A percentile compares a stretch with the other conserved stretches of the same genome.
phyloP scores from a whole-genome alignment of 441 rosid genomes.

The Populus tomentosa region DNA sequence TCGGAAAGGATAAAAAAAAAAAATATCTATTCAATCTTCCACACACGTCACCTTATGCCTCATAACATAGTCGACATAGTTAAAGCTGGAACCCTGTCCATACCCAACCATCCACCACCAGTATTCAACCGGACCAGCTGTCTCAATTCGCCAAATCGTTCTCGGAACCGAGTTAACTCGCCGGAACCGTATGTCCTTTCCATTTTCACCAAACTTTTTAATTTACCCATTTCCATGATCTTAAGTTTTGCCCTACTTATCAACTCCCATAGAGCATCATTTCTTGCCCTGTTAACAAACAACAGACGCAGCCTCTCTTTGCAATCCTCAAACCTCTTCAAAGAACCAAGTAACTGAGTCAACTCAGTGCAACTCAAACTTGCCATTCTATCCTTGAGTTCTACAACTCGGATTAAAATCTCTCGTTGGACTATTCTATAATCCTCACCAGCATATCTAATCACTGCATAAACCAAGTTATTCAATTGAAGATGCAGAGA shows the following conservation, averaged over 20 bases:
- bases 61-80: not conserved
- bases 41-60: no score
- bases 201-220: constrained; percentile 8
- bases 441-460: constrained; percentile 54
- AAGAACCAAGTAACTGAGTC: constrained; percentile 27
- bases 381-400: constrained; percentile 34
- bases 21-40: no score
- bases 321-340: constrained; percentile 44
- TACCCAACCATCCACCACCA: not conserved
- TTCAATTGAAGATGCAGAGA: constrained; percentile 42
- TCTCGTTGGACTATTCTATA: constrained; percentile 42
- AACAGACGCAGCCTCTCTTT: constrained; percentile 30
- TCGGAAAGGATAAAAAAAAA: no score
- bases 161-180: constrained; percentile 16
- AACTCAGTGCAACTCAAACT: constrained; percentile 27
- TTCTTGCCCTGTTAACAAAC: constrained; percentile 39
- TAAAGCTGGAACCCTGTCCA: constrained; percentile 2
- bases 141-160: not conserved
- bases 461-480: constrained; percentile 54
- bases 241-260: constrained; percentile 31
- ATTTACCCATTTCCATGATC: constrained; percentile 13
- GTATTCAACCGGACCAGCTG: constrained; percentile 5
- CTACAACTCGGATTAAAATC: constrained; percentile 39
- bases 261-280: constrained; percentile 58
- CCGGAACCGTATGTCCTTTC: not conserved